A percentile compares a stretch with the other conserved stretches of the same genome.
These are phyloP conservation scores for Leccinellum rugosiceps DNA, from an alignment of 768 basidiomycete species.

Conservation along the genomic window DNA sequence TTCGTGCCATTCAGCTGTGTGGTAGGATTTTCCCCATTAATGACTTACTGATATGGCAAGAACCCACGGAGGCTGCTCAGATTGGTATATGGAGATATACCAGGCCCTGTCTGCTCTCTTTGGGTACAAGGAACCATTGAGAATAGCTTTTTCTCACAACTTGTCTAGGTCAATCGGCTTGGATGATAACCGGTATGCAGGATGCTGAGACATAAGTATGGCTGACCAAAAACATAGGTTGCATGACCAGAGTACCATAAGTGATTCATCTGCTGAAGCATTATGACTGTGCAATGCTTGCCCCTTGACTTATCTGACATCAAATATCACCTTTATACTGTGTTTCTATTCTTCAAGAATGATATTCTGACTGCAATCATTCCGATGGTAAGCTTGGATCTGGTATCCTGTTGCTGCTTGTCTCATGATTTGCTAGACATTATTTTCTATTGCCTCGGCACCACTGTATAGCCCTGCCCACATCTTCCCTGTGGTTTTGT, in stretches of 20 bases:
- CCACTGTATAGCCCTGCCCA: constrained; percentile 20
- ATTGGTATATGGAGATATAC: neutral
- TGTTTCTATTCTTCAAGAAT: constrained; percentile 43
- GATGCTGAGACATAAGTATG: neutral
- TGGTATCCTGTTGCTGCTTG: neutral
- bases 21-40: neutral
- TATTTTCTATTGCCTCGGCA: constrained; percentile 17
- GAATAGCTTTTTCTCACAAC: neutral
- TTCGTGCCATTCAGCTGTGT: neutral
- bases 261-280: neutral
- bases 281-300: constrained; percentile 18
- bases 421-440: neutral
- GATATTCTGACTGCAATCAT: constrained; percentile 45
- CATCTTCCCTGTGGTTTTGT: constrained; percentile 32
- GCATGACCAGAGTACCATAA: neutral
- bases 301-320: constrained; percentile 4
- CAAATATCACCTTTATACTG: constrained; percentile 22
- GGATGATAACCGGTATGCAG: neutral
- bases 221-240: neutral
- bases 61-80: neutral
- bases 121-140: neutral
- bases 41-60: neutral
- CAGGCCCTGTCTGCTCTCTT: too few relatives aligned
- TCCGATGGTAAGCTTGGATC: constrained; percentile 37
- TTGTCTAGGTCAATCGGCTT: neutral